Evolutionary conservation across 2,329 filamentous ascomycete species (phyloP).

Genomic region (Colletotrichum shisoi): DNA sequence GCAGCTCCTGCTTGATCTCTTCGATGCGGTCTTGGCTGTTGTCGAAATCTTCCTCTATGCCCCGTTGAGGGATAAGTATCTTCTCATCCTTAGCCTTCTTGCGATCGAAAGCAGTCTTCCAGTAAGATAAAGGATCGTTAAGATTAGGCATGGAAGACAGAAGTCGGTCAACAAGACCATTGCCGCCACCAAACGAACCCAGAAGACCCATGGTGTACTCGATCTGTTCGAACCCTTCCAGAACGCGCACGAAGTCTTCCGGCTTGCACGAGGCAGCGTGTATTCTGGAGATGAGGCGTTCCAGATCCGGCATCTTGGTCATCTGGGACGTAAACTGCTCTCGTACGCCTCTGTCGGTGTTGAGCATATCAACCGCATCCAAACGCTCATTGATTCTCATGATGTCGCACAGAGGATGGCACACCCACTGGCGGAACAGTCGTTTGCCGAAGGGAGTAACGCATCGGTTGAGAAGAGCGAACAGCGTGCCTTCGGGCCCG

Average conservation of each 20-base stretch:
- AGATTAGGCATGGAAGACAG: slow-evolving; percentile 88
- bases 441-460: slow-evolving; percentile 97
- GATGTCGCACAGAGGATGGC: slow-evolving; percentile 88
- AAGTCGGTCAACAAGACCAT: slow-evolving; percentile 84
- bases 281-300: slow-evolving; percentile 90
- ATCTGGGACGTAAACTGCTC: slow-evolving; percentile 90
- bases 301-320: slow-evolving; percentile 90
- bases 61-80: slow-evolving; percentile 82
- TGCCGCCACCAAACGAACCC: slow-evolving; percentile 74
- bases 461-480: slow-evolving; percentile 89
- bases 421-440: slow-evolving; percentile 95
- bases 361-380: slow-evolving; percentile 92
- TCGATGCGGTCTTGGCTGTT: slow-evolving; percentile 78
- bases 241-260: slow-evolving; percentile 89
- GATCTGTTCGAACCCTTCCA: slow-evolving; percentile 97
- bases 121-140: slow-evolving; percentile 75
- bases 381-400: slow-evolving; percentile 89
- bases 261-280: slow-evolving; percentile 90
- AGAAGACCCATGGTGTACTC: slow-evolving; percentile 90
- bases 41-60: slow-evolving; percentile 93
- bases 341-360: slow-evolving; percentile 79
- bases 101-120: slow-evolving; percentile 92
- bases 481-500: slow-evolving; percentile 83
- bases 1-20: slow-evolving; percentile 76
- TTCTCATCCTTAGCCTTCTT: slow-evolving; percentile 79